Evolutionary conservation across 106 monocot species (phyloP).

Genomic region (Dioscorea alata): DNA sequence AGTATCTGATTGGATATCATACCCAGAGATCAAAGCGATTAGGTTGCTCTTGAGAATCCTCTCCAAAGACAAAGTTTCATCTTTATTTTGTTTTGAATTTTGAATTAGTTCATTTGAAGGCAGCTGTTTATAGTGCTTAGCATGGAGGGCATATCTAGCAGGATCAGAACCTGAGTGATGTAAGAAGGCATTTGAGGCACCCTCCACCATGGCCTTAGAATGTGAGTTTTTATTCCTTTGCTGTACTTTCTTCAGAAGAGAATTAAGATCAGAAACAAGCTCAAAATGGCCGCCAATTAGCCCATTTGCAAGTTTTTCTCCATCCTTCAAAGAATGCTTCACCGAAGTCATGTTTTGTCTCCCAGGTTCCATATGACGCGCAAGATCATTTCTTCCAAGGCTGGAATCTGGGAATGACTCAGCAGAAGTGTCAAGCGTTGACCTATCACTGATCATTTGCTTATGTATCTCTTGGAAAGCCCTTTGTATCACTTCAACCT

Average conservation of each 20-base stretch:
- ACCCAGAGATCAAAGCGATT: slow-evolving; percentile 43
- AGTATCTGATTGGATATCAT: slow-evolving; percentile 52
- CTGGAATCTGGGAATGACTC: slow-evolving; percentile 10
- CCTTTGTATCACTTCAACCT: slow-evolving; percentile 76
- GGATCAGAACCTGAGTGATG: slow-evolving; percentile 1
- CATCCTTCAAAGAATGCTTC: slow-evolving; percentile 3
- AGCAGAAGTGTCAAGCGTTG: slow-evolving; percentile 19
- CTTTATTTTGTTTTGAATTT: neutral
- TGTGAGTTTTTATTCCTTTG: slow-evolving; percentile 19
- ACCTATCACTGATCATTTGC: slow-evolving; percentile 45
- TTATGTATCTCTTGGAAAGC: slow-evolving; percentile 69
- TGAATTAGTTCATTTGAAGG: slow-evolving; percentile 19
- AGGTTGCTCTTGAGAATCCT: slow-evolving; percentile 66
- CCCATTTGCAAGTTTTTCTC: slow-evolving; percentile 14
- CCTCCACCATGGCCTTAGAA: slow-evolving; percentile 16
- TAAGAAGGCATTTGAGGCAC: slow-evolving; percentile 1
- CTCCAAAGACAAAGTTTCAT: slow-evolving; percentile 26
- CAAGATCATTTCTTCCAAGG: slow-evolving; percentile 17
- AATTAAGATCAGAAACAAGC: slow-evolving; percentile 67
- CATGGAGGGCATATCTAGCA: slow-evolving; percentile 11
- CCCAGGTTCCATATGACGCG: slow-evolving; percentile 14
- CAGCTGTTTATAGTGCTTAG: slow-evolving; percentile 18
- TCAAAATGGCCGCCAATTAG: slow-evolving; percentile 25
- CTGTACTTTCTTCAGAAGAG: slow-evolving; percentile 70
- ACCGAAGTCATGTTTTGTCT: slow-evolving; percentile 13